Evolutionary conservation across 176 grass and related monocot species (phyloP).

Genomic region (Bonia amplexicaulis): DNA sequence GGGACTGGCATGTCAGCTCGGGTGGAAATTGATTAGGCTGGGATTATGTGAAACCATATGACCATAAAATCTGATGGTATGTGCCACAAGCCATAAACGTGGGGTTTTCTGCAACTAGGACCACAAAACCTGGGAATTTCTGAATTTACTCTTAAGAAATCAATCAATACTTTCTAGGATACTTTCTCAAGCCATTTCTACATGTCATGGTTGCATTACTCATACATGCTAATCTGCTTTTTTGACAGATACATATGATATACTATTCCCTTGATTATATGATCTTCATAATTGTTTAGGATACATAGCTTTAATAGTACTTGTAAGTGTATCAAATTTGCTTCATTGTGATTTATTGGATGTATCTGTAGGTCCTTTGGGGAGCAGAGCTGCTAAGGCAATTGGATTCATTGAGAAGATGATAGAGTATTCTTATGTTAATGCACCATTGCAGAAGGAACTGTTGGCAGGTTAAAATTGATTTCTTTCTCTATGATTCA

Average conservation of each 20-base stretch:
- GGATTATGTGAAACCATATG: neutral
- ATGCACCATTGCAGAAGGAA: slow-evolving; percentile 91
- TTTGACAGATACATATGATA: neutral
- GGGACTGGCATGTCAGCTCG: neutral
- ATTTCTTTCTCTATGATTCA: neutral
- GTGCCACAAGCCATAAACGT: neutral
- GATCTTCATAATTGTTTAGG: neutral
- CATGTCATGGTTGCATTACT: neutral
- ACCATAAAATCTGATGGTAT: neutral
- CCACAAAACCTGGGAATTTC: neutral
- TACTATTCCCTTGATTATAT: neutral
- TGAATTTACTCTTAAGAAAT: neutral
- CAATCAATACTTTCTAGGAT: neutral
- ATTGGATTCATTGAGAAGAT: slow-evolving; percentile 99
- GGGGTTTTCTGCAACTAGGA: neutral
- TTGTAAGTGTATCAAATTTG: neutral
- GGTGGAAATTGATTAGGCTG: neutral
- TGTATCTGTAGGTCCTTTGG: slow-evolving; percentile 57
- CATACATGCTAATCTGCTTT: neutral
- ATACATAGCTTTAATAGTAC: neutral
- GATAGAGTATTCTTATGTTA: slow-evolving; percentile 90
- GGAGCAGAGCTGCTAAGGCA: slow-evolving; percentile 89
- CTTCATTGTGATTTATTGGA: neutral
- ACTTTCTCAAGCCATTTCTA: neutral
- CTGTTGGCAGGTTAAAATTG: slow-evolving; percentile 56